A percentile compares a stretch with the other conserved stretches of the same genome.
Evolutionary conservation across 1,139 yeast genomes (phyloP).

Genomic region (Kodamaea sp.): DNA sequence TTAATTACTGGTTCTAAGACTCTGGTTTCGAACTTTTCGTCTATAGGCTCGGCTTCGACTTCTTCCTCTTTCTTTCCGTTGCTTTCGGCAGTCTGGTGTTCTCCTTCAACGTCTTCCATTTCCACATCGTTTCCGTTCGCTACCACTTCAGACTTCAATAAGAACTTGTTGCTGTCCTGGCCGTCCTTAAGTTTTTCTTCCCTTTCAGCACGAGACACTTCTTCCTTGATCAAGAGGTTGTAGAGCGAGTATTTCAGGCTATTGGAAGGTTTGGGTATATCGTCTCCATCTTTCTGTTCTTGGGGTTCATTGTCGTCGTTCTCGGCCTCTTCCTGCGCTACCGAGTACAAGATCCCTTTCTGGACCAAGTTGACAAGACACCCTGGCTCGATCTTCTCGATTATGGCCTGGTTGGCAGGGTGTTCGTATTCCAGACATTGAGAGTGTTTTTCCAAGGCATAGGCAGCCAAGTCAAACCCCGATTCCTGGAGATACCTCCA

Average conservation of each 20-base stretch:
- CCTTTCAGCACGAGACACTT: slow-evolving; percentile 7
- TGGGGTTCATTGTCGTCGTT: too few relatives aligned
- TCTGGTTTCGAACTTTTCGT: slow-evolving; percentile 22
- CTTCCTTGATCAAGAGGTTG: slow-evolving; percentile 32
- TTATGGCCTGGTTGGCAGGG: slow-evolving; percentile 42
- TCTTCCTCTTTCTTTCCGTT: background rate
- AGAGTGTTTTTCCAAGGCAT: slow-evolving; percentile 78
- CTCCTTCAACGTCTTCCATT: slow-evolving; percentile 16
- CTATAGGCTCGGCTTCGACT: slow-evolving; percentile 1
- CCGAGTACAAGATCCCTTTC: slow-evolving; percentile 72
- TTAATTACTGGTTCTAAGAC: slow-evolving; percentile 22
- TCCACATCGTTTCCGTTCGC: slow-evolving; percentile 15
- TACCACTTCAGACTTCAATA: slow-evolving; percentile 19
- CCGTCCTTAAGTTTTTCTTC: background rate
- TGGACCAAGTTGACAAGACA: slow-evolving; percentile 79
- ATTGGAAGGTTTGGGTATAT: background rate
- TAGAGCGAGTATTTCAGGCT: slow-evolving; percentile 26
- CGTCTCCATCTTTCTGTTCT: slow-evolving; percentile 13
- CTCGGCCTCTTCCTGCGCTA: slow-evolving; percentile 33
- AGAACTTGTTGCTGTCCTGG: slow-evolving; percentile 10
- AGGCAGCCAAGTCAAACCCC: slow-evolving; percentile 78
- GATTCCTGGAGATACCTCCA: slow-evolving; percentile 94
- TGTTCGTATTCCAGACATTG: slow-evolving; percentile 60
- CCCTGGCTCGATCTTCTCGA: slow-evolving; percentile 61
- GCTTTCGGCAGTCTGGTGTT: slow-evolving; percentile 1